Evolutionary conservation across 176 grass and related monocot genomes (phyloP).

Genomic region (Stipa capillata): DNA sequence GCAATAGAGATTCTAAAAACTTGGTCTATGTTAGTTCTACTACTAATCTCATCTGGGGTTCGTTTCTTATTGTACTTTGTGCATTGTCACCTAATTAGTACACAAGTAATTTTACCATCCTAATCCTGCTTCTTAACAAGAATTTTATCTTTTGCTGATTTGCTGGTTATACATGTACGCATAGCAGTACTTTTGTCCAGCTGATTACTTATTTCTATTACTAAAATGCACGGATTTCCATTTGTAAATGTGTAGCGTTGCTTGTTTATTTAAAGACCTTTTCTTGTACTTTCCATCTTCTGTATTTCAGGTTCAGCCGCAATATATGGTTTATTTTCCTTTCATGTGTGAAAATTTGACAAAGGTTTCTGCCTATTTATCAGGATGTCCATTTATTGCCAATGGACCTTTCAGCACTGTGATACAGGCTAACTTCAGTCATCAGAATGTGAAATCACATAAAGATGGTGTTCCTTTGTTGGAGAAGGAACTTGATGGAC

Average conservation of each 20-base stretch:
- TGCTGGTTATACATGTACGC: background rate
- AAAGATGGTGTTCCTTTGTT: background rate
- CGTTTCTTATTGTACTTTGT: background rate
- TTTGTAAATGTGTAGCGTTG: background rate
- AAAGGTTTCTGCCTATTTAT: background rate
- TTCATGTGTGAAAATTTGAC: slow-evolving; percentile 14
- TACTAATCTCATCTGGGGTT: background rate
- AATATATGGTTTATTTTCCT: background rate
- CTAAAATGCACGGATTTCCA: background rate
- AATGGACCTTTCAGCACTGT: background rate
- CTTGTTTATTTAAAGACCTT: background rate
- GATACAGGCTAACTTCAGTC: background rate
- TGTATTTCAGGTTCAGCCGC: background rate
- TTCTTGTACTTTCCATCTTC: slow-evolving; percentile 6
- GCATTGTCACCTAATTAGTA: background rate
- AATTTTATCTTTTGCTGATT: slow-evolving; percentile 2
- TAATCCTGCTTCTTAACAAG: background rate
- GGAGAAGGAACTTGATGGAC: slow-evolving; percentile 19
- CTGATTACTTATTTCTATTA: background rate
- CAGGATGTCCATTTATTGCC: slow-evolving; percentile 27
- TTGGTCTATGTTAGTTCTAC: background rate
- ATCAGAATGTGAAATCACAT: slow-evolving; percentile 5
- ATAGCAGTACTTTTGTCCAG: background rate
- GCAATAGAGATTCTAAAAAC: background rate
- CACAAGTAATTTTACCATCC: background rate